Percentiles rank a stretch among this genome's conserved stretches.
Evolutionary conservation across 2,329 filamentous ascomycete species (phyloP).

Genomic region (Leptographium galeiforme): DNA sequence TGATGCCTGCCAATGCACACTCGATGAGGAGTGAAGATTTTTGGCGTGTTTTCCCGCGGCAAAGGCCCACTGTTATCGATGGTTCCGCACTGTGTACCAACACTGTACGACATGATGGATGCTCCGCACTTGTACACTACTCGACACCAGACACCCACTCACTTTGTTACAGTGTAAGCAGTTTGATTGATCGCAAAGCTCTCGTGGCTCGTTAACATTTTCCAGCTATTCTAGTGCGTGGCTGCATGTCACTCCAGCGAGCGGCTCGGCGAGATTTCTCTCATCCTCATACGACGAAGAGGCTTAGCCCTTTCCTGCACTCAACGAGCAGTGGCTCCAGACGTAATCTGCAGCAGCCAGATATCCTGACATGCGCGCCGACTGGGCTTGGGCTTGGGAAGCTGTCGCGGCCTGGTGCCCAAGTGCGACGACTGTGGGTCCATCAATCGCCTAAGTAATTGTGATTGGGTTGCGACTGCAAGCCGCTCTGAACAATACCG

Average conservation of each 20-base stretch:
- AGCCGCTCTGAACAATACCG: neutral
- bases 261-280: too few species aligned
- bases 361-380: neutral
- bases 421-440: neutral
- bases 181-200: too few species aligned
- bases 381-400: neutral
- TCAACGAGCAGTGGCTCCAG: neutral
- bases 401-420: neutral
- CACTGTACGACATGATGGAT: neutral
- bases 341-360: neutral
- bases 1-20: neutral
- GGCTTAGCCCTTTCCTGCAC: neutral
- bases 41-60: slow-evolving; percentile 4
- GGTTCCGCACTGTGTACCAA: slow-evolving; percentile 1
- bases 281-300: too few species aligned
- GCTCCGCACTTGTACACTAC: too few species aligned
- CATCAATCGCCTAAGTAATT: neutral
- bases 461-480: neutral
- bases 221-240: too few species aligned
- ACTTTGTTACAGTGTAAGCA: too few species aligned
- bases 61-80: slow-evolving; percentile 15
- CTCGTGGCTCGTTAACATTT: too few species aligned
- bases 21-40: slow-evolving; percentile 5
- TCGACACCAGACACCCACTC: too few species aligned
- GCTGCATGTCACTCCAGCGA: too few species aligned